Evolutionary conservation across 1,284 basidiomycete genomes (phyloP).

Genomic region (Fistulina hepatica): DNA sequence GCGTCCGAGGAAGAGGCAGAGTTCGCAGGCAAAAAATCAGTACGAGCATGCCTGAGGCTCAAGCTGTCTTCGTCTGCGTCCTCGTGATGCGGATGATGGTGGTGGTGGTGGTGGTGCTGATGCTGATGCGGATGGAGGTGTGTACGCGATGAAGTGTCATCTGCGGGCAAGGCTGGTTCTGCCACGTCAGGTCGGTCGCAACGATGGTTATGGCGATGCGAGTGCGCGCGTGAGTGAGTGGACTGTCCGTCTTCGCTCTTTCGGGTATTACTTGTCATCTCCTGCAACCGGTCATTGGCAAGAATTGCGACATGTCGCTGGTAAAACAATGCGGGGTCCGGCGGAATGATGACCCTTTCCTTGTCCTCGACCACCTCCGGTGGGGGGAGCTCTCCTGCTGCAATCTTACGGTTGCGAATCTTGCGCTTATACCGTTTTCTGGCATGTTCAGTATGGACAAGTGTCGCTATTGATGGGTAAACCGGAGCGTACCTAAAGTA

Average conservation of each 20-base stretch:
- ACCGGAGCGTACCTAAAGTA: too few species aligned
- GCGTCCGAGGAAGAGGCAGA: too few species aligned
- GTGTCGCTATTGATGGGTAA: too few species aligned
- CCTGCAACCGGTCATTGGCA: constrained; percentile 31
- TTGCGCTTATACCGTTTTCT: constrained; percentile 32
- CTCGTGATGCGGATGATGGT: too few species aligned
- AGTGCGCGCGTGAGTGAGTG: too few species aligned
- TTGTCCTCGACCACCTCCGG: constrained; percentile 22
- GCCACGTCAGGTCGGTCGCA: background rate
- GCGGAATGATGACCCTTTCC: constrained; percentile 46
- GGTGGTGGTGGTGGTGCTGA: too few species aligned
- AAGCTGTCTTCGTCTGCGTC: too few species aligned
- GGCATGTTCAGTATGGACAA: too few species aligned
- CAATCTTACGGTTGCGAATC: constrained; percentile 27
- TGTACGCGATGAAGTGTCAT: background rate
- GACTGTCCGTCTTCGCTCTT: background rate
- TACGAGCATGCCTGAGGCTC: too few species aligned
- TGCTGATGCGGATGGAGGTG: too few species aligned
- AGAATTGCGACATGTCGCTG: constrained; percentile 31
- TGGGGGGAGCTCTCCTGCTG: constrained; percentile 24
- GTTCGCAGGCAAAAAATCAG: too few species aligned
- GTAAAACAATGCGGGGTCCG: constrained; percentile 52
- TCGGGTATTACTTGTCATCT: background rate
- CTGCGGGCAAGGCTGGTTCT: background rate
- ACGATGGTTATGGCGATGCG: background rate